Base-by-base conservation (phyloP, 2,329 filamentous ascomycete species). In the Fusarium clavum region DNA sequence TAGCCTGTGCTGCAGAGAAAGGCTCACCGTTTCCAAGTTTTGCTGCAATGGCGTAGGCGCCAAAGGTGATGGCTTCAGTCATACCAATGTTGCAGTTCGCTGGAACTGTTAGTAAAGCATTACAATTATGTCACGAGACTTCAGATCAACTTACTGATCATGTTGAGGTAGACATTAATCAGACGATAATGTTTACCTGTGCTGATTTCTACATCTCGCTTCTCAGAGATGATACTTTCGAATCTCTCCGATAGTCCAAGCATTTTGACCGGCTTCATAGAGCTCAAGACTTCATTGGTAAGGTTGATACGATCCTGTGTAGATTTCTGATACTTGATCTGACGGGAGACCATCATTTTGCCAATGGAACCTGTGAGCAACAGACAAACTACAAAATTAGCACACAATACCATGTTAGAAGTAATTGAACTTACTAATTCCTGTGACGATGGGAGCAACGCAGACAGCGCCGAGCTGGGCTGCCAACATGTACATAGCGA, bases 251-350 rank as follows among this genome's bases (percentile, higher is more conserved):
- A 71, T 10, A 75, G 68, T 0, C 78, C 78, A 3, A 79, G 69
- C 77, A 80, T 79, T 51, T 80, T 80, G n/a, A 79, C 73, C 1
- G 75, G 67, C 18, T 79, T 79, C 27, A 79, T 75, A 1, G 76
- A 78, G 6, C 75, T 62, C 9, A 80, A 60, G 3, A 78, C 72
- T 27, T 79, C 75, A 0, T 77, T 75, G 2, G 77, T 80, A 16
- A 79, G 74, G 22, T 78, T 79, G 46, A 79, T 78, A 8, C 78
- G 76, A 13, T 70, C 69, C 24, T 79, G 77, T 1, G 76, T 78
- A n/a, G 77, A 73, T 12, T 79, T 74, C 49, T 77, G 78, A 53
- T 77, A 79, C 10, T 62, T 52, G 4, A 70, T 77, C n/a, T 77
- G 76, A 8, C 77, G 73, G 3, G 66, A 62, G 14, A 77, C 72